Evolutionary conservation across 2,329 filamentous ascomycete genomes (phyloP), one percentile per base, ranked within the genome.

Genomic region (Microdochium trichocladiopsis): DNA sequence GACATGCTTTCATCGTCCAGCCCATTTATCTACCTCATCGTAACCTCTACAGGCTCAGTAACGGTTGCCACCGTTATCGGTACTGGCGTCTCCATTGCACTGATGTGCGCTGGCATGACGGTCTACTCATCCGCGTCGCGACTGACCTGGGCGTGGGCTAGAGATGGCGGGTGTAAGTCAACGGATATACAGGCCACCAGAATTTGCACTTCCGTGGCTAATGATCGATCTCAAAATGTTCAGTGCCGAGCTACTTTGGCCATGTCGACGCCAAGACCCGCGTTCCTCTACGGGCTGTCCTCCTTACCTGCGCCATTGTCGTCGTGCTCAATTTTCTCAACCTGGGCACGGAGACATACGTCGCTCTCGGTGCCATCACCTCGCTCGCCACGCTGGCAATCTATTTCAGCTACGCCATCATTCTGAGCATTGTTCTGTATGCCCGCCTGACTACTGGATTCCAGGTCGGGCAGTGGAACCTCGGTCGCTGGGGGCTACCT

Each of bases 331-430:
- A 50, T 2, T 41, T 54, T 4, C 53, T 54, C 33, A 54, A 54
- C 41, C 47, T 54, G 11, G 50, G 48, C 10, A 50, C 47, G 36
- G 50, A n/a, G 12, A 54, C 50, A 6, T 54, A 54, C 48, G 31
- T 54, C n/a, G 53, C 53, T 3, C 48, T 55, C 9, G 51, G 51
- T 12, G 53, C 53, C 28, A 51, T 55, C 25, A 53, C 51, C 23
- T 55, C 53, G 11, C 49, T 55, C 4, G 51, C 51, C 14, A 37
- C 48, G 16, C 52, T 55, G 51, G 53, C 43, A 41, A 48, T 51
- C 45, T 55, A 55, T 25, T 11, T 55, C 24, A 51, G 48, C 47
- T 55, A 55, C 51, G 51, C 36, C 31, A 48, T 55, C 25, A 48
- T 55, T 3, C 43, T 55, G 16, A 12, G 33, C 16, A 51, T 55